Base-by-base conservation (phyloP, 2,329 filamentous ascomycete genomes). In the Penicillium fuscoglaucum region DNA sequence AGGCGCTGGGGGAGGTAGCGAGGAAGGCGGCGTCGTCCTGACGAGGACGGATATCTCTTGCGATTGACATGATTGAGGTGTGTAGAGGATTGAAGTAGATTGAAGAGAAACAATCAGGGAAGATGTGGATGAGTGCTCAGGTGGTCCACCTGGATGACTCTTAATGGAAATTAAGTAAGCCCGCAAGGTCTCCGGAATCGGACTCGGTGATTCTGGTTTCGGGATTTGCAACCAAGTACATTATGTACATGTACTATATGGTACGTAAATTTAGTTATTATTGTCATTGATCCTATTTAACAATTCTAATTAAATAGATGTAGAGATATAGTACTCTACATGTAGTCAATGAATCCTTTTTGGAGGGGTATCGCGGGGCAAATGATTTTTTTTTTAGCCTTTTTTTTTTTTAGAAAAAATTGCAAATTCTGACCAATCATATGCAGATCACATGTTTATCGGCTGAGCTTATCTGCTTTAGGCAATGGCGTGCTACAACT, bases 1-100 rank as follows among this genome's bases (percentile, higher is more conserved):
- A 86, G 46, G 89, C 82, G 47, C 82, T 84, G 29, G 93, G 92
- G 54, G 91, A 95, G 48, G 85, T 87, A 33, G 90, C 92, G 62
- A 92, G 79, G 71, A 84, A 83, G 79, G 82, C 58, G 31, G 70
- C 58, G 8, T 69, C 70, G 55, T 69, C 70, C 57, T 67, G 62
- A 47, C 62, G 67, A 52, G 64, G 57, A 57, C 67, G 67, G 52
- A 76, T 77, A 60, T 77, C 74, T 68, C 63, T 72, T 52, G 75
- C 66, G 56, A 69, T 64, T 21, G 72, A 61, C 70, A 73, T 68
- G 52, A 55, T 63, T 68, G 63, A 43, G 60, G 58, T 15, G 10
- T 40, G 29, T 26, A 39, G 35, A 40, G 5, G 12, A 45, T 31
- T 53, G 51, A 45, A 41, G 28, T 40, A 3, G 15, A 50, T 35